Evolutionary conservation across 768 basidiomycete genomes (phyloP).

Genomic region (Phanerochaete sordida): DNA sequence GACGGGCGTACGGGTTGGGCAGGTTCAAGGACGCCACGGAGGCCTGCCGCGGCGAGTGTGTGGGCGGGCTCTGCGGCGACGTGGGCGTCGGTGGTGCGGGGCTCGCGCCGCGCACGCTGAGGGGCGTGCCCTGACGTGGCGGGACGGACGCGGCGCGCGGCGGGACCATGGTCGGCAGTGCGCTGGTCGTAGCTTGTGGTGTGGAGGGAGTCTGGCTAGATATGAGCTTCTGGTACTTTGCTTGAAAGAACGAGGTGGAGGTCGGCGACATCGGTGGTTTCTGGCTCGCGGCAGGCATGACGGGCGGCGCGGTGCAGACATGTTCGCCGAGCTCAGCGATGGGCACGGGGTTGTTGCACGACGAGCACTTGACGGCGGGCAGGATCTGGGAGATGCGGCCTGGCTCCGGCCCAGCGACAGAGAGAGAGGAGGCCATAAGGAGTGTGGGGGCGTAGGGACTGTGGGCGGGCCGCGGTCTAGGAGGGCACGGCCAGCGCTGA

Average conservation of each 20-base stretch:
- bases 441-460: slow-evolving; percentile 13
- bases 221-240: slow-evolving; percentile 46
- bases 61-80: not conserved
- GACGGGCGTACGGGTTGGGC: slow-evolving; percentile 11
- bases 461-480: slow-evolving; percentile 5
- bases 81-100: not conserved
- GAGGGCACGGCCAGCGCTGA: slow-evolving; percentile 14
- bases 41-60: slow-evolving; percentile 17
- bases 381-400: slow-evolving; percentile 58
- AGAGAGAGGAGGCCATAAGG: slow-evolving; percentile 28
- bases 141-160: slow-evolving; percentile 6
- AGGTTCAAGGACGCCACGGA: slow-evolving; percentile 19
- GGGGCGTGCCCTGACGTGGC: slow-evolving; percentile 17
- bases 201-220: slow-evolving; percentile 13
- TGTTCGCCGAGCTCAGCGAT: slow-evolving; percentile 76
- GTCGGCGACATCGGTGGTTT: slow-evolving; percentile 37
- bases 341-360: slow-evolving; percentile 66
- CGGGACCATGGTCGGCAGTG: not conserved
- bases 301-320: slow-evolving; percentile 53
- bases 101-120: slow-evolving; percentile 1
- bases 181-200: slow-evolving; percentile 6
- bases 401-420: slow-evolving; percentile 12
- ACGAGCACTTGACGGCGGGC: slow-evolving; percentile 84
- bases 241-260: slow-evolving; percentile 45
- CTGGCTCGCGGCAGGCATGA: slow-evolving; percentile 36